These are phyloP conservation scores for Tuber microsphaerosporum DNA, from an alignment of 495 filamentous ascomycete genomes.

Conservation along the genomic window DNA sequence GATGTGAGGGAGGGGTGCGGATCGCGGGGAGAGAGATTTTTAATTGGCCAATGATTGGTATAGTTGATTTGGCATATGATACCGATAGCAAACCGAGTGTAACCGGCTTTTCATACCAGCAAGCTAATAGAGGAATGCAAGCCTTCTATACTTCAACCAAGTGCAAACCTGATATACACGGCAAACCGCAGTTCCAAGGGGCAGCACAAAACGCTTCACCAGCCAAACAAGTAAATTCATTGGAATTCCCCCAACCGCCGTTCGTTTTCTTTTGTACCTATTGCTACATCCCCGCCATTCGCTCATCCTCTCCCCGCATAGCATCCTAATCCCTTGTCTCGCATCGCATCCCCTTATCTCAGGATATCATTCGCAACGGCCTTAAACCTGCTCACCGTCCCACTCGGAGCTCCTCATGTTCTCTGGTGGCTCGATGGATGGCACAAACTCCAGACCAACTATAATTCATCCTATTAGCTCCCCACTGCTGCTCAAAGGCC, in stretches of 20 bases:
- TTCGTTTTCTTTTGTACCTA: not conserved
- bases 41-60: not conserved
- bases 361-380: conserved; percentile 1
- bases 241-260: not conserved
- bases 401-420: conserved; percentile 76
- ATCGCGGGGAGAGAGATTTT: not conserved
- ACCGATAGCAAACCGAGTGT: not conserved
- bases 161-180: not conserved
- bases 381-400: conserved; percentile 41
- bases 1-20: not conserved
- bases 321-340: not conserved
- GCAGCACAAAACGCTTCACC: not conserved
- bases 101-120: not conserved
- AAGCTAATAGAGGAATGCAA: not conserved
- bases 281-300: not conserved
- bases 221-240: not conserved
- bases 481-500: not conserved
- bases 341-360: not conserved
- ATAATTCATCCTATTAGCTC: conserved; percentile 3
- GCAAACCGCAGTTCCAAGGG: not conserved
- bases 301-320: not conserved
- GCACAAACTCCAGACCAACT: conserved; percentile 80
- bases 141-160: not conserved
- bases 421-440: conserved; percentile 90
- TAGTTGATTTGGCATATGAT: not conserved